Conservation (phyloP, 768 basidiomycete genomes). For the Russula olivacea region DNA sequence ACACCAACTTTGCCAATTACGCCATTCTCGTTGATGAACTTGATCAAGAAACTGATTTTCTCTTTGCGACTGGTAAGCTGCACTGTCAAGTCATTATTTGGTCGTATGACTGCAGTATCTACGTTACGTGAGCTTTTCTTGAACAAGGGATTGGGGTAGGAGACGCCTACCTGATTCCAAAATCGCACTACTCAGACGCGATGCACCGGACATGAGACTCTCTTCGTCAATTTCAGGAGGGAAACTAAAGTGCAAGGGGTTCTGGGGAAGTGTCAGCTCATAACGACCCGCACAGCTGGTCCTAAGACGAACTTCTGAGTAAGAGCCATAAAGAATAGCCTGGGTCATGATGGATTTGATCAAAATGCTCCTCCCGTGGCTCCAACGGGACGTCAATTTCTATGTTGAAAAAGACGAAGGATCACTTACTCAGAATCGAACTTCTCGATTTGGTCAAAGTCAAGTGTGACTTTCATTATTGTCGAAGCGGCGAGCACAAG, state of each 20-base stretch:
- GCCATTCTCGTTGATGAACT: slow-evolving; percentile 83
- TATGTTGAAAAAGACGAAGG: background rate
- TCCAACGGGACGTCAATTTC: slow-evolving; percentile 27
- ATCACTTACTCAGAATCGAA: slow-evolving; percentile 59
- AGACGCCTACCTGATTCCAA: slow-evolving; percentile 59
- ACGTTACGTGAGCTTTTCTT: background rate
- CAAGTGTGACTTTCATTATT: slow-evolving; percentile 61
- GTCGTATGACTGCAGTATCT: slow-evolving; percentile 63
- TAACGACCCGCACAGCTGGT: background rate
- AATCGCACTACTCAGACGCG: slow-evolving; percentile 64
- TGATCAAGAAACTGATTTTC: slow-evolving; percentile 77
- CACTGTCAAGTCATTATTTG: slow-evolving; percentile 73
- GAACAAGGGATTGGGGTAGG: background rate
- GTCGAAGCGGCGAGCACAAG: slow-evolving; percentile 61
- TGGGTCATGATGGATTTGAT: slow-evolving; percentile 79
- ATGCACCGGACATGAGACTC: slow-evolving; percentile 72
- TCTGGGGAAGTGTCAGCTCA: slow-evolving; percentile 36
- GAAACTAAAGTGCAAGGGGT: slow-evolving; percentile 75
- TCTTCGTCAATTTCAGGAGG: slow-evolving; percentile 76
- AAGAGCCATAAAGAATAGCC: slow-evolving; percentile 71
- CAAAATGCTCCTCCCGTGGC: slow-evolving; percentile 58
- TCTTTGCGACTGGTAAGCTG: slow-evolving; percentile 73
- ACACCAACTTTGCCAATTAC: slow-evolving; percentile 63
- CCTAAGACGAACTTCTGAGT: slow-evolving; percentile 45
- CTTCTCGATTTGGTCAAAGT: slow-evolving; percentile 51